Percentiles rank a stretch among this genome's conserved stretches.
These are phyloP conservation scores for Cryphonectria carpinicola DNA, from an alignment of 2,329 filamentous ascomycete genomes.

Conservation along the genomic window DNA sequence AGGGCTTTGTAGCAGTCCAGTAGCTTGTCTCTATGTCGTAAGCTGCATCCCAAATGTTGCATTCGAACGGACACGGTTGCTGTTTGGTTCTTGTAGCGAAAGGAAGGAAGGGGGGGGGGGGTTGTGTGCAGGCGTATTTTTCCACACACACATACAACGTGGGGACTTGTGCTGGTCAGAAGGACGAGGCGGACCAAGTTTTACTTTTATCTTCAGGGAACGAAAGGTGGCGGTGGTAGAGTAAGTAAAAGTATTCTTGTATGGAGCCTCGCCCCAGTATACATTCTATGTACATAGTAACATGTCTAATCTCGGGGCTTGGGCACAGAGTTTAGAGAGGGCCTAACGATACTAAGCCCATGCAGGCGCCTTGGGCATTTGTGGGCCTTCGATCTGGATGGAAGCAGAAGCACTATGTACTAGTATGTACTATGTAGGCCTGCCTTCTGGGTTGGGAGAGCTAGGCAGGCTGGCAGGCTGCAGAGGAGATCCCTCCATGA, in stretches of 20 bases:
- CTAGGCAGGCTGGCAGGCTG: neutral
- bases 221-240: neutral
- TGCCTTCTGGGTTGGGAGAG: neutral
- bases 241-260: neutral
- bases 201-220: neutral
- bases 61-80: neutral
- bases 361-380: neutral
- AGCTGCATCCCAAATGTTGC: neutral
- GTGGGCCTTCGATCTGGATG: neutral
- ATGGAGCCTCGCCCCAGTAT: neutral
- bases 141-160: neutral
- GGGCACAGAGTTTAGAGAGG: conserved; percentile 6
- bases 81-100: neutral
- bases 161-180: neutral
- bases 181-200: neutral
- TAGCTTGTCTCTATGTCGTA: neutral
- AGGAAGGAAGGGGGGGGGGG: neutral
- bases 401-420: neutral
- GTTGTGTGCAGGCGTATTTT: neutral
- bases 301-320: conserved; percentile 9
- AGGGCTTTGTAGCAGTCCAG: neutral
- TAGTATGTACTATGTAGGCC: neutral
- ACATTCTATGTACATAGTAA: neutral
- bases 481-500: neutral
- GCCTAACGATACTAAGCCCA: neutral